A percentile compares a stretch with the other conserved stretches of the same genome.
Evolutionary conservation across 2,329 filamentous ascomycete genomes (phyloP).

Genomic region (Septoria linicola): DNA sequence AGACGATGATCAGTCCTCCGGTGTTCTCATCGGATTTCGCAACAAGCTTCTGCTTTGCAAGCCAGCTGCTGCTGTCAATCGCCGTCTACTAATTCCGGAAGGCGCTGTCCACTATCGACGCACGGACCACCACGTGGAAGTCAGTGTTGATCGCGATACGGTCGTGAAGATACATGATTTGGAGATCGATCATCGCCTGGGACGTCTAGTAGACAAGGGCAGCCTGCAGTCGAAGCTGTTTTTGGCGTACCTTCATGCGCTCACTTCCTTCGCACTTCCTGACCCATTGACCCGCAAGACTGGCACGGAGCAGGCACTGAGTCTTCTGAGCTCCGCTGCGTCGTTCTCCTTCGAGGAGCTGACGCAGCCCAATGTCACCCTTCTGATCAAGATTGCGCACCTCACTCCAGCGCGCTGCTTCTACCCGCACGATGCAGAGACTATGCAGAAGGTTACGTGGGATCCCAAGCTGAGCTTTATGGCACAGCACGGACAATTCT

Average conservation of each 20-base stretch:
- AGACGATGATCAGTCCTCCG: conserved; percentile 58
- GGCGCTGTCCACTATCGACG: conserved; percentile 37
- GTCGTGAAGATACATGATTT: conserved; percentile 58
- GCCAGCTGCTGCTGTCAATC: conserved; percentile 36
- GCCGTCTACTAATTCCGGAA: conserved; percentile 52
- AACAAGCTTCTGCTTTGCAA: conserved; percentile 56
- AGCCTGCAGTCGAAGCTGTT: conserved; percentile 41
- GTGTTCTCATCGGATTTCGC: conserved; percentile 59
- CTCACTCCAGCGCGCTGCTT: conserved; percentile 42
- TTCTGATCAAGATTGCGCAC: conserved; percentile 33
- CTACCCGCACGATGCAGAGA: conserved; percentile 43
- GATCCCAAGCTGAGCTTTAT: conserved; percentile 37
- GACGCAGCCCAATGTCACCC: conserved; percentile 10
- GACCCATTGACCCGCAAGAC: conserved; percentile 60
- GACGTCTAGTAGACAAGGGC: conserved; percentile 57
- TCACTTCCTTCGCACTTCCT: conserved; percentile 58
- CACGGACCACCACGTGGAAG: conserved; percentile 46
- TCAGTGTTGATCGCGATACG: conserved; percentile 34
- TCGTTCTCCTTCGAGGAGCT: conserved; percentile 30
- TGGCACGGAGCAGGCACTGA: conserved; percentile 57
- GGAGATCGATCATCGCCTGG: conserved; percentile 54
- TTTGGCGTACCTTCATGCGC: conserved; percentile 58
- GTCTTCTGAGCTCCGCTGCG: conserved; percentile 26
- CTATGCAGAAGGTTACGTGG: conserved; percentile 50
- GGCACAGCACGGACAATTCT: conserved; percentile 18